A percentile compares a stretch with the other conserved stretches of the same genome.
phyloP scores from a whole-genome alignment of 345 rosid species.

The Sonneratia caseolaris region DNA sequence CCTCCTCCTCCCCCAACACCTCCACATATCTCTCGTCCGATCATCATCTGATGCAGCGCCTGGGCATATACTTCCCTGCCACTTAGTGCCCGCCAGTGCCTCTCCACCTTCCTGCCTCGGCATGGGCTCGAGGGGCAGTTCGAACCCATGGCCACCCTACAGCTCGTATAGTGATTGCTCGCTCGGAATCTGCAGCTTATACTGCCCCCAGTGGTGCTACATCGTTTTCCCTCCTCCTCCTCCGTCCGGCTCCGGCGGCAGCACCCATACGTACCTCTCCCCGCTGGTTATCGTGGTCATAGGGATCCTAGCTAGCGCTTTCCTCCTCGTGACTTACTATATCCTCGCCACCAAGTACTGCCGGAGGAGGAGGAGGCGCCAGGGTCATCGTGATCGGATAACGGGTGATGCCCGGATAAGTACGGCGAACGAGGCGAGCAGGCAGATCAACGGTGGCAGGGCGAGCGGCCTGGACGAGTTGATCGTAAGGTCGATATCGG shows the following conservation, averaged over 20 bases:
- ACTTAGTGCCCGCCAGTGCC: too few relatives aligned
- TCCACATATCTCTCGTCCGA: background rate
- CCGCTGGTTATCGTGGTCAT: conserved; percentile 69
- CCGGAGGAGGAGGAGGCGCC: conserved; percentile 15
- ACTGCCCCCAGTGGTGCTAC: conserved; percentile 88
- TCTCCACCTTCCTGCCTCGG: background rate
- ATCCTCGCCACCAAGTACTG: conserved; percentile 61
- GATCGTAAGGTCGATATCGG: conserved; percentile 42
- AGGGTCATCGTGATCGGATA: conserved; percentile 5
- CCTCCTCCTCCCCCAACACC: background rate
- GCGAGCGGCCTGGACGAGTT: conserved; percentile 48
- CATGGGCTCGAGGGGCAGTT: conserved; percentile 36
- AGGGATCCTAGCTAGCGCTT: conserved; percentile 60
- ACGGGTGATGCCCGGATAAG: background rate
- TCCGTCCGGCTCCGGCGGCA: conserved; percentile 25
- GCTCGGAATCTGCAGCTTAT: conserved; percentile 61
- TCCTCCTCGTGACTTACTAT: conserved; percentile 65
- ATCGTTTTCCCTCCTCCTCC: conserved; percentile 73
- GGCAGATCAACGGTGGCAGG: conserved; percentile 3
- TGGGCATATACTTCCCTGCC: background rate
- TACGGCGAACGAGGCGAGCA: background rate
- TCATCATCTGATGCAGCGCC: background rate
- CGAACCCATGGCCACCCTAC: conserved; percentile 40
- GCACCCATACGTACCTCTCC: conserved; percentile 31
- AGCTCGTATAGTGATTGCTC: conserved; percentile 64